Percentiles rank a stretch among this genome's conserved stretches.
Evolutionary conservation across 1,139 yeast genomes (phyloP).

Genomic region (Sugiyamaella xylanicola): DNA sequence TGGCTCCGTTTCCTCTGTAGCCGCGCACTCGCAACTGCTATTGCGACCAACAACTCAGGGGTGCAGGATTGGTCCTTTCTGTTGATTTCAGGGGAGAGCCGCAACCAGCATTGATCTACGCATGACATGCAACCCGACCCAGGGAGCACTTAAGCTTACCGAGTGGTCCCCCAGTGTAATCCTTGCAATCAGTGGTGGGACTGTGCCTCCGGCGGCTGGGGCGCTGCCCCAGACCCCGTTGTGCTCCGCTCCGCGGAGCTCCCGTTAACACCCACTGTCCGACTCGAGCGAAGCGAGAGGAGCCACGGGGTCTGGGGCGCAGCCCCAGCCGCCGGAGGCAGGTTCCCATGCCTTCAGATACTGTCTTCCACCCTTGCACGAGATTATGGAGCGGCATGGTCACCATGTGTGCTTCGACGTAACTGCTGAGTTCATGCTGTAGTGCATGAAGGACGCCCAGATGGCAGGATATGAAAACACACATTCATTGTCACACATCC

Average conservation of each 20-base stretch:
- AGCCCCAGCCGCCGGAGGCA: background rate
- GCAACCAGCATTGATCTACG: background rate
- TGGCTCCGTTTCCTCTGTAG: background rate
- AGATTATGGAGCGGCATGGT: too few species aligned
- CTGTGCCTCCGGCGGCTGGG: background rate
- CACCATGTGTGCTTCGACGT: too few species aligned
- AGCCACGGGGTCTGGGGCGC: background rate
- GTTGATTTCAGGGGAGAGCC: background rate
- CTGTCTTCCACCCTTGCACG: too few species aligned
- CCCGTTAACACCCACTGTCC: too few species aligned
- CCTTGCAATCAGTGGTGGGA: too few species aligned
- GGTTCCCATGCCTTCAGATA: too few species aligned
- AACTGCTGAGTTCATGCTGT: too few species aligned
- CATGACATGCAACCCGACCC: background rate
- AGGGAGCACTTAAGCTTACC: background rate
- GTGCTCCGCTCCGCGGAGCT: background rate
- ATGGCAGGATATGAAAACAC: too few species aligned
- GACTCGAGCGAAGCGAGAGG: background rate
- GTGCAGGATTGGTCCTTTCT: background rate
- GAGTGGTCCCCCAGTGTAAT: background rate
- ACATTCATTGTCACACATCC: too few species aligned
- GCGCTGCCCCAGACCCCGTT: background rate
- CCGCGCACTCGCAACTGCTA: background rate
- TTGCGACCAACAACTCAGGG: background rate
- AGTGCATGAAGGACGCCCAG: too few species aligned